Percentiles rank a stretch among this genome's conserved stretches.
Evolutionary conservation across 2,329 filamentous ascomycete genomes (phyloP).

Genomic region (Septoria linicola): DNA sequence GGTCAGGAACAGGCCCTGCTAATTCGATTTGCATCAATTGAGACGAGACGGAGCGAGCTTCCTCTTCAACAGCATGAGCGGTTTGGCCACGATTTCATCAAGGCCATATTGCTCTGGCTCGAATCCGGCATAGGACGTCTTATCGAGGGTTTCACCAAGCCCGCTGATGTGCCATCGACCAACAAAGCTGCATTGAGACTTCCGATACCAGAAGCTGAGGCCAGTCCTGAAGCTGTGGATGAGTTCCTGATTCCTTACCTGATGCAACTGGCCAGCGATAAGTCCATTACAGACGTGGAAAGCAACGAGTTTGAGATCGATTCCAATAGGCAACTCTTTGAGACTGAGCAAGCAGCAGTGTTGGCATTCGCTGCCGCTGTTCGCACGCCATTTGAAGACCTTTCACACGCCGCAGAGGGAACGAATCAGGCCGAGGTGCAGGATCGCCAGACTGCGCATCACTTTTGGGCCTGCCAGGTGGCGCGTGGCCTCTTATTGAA

Average conservation of each 20-base stretch:
- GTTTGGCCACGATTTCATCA: constrained; percentile 65
- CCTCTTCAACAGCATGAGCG: constrained; percentile 41
- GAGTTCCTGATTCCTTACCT: constrained; percentile 60
- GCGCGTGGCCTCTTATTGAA: constrained; percentile 62
- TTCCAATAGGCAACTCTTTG: constrained; percentile 53
- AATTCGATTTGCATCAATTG: constrained; percentile 29
- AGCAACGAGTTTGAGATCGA: constrained; percentile 59
- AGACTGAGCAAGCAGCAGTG: constrained; percentile 56
- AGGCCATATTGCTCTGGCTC: constrained; percentile 62
- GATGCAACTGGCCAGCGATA: constrained; percentile 51
- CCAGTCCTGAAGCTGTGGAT: constrained; percentile 55
- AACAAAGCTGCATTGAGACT: constrained; percentile 40
- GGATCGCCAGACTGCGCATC: constrained; percentile 45
- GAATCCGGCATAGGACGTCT: constrained; percentile 58
- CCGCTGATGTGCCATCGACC: constrained; percentile 38
- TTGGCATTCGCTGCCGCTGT: constrained; percentile 56
- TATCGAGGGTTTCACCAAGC: constrained; percentile 57
- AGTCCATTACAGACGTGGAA: constrained; percentile 56
- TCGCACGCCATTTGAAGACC: constrained; percentile 53
- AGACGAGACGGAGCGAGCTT: constrained; percentile 43
- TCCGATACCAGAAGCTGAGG: constrained; percentile 53
- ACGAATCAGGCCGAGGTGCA: constrained; percentile 39
- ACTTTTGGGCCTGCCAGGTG: constrained; percentile 61
- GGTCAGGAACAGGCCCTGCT: constrained; percentile 42
- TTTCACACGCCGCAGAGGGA: constrained; percentile 40